Evolutionary conservation across 768 basidiomycete species (phyloP).

Genomic region (Suillus americanus): DNA sequence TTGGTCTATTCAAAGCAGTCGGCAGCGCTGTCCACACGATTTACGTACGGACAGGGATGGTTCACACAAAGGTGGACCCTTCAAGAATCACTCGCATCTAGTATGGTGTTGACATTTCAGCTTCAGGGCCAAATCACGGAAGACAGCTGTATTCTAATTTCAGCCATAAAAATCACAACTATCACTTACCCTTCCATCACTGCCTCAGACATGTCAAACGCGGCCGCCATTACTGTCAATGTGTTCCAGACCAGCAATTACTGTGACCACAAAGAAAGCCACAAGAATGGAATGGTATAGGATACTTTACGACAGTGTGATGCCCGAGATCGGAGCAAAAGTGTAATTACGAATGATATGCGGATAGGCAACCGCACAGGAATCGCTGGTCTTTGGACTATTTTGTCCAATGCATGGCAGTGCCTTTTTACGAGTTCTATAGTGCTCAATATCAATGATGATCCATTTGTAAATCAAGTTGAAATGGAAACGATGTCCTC

Average conservation of each 20-base stretch:
- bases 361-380: neutral
- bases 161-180: neutral
- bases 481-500: neutral
- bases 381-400: neutral
- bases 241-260: neutral
- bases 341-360: neutral
- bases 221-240: neutral
- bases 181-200: neutral
- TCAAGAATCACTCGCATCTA: neutral
- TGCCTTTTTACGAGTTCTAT: neutral
- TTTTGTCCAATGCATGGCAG: neutral
- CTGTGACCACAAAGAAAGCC: neutral
- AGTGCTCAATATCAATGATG: neutral
- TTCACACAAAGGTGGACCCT: neutral
- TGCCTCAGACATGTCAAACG: neutral
- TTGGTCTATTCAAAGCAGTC: neutral
- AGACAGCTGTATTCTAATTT: neutral
- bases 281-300: neutral
- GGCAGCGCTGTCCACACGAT: neutral
- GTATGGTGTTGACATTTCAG: neutral
- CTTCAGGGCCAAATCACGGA: neutral
- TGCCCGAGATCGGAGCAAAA: neutral
- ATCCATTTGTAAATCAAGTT: neutral
- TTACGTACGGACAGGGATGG: neutral
- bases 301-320: neutral